Conservation (phyloP, 2,329 filamentous ascomycete species). For the Pleurostoma richardsiae region DNA sequence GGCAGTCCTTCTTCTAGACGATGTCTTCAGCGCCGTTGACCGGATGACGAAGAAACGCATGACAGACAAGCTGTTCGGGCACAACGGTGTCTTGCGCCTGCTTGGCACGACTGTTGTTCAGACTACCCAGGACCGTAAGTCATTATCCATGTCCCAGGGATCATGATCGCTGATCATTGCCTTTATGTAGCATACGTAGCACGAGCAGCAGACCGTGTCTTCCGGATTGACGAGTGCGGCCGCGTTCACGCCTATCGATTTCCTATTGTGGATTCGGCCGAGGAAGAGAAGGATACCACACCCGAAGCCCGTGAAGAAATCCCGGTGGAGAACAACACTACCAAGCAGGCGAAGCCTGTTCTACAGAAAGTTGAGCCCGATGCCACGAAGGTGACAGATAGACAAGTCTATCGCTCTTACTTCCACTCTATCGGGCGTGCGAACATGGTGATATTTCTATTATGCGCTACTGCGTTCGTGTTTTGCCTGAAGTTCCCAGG, state of each 20-base stretch:
- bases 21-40: conserved; percentile 18
- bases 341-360: too few species aligned
- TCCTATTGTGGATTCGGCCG: too few species aligned
- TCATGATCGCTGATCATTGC: too few species aligned
- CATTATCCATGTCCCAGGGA: too few species aligned
- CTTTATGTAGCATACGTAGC: too few species aligned
- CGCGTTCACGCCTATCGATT: too few species aligned
- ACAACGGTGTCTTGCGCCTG: not conserved
- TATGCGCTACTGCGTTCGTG: conserved; percentile 7
- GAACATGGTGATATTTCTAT: conserved; percentile 10
- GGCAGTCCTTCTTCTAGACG: conserved; percentile 10
- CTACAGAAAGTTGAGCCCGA: too few species aligned
- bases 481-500: conserved; percentile 12
- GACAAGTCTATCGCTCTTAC: conserved; percentile 12
- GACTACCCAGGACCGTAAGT: too few species aligned
- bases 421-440: conserved; percentile 10
- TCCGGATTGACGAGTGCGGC: conserved; percentile 7
- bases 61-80: conserved; percentile 9
- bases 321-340: too few species aligned
- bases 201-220: conserved; percentile 2
- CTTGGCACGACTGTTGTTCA: too few species aligned
- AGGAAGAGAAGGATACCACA: too few species aligned
- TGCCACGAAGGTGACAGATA: conserved; percentile 1
- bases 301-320: too few species aligned
- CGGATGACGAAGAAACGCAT: conserved; percentile 8